Evolutionary conservation across 495 filamentous ascomycete genomes (phyloP).

Genomic region (Massariosphaeria phaeospora): DNA sequence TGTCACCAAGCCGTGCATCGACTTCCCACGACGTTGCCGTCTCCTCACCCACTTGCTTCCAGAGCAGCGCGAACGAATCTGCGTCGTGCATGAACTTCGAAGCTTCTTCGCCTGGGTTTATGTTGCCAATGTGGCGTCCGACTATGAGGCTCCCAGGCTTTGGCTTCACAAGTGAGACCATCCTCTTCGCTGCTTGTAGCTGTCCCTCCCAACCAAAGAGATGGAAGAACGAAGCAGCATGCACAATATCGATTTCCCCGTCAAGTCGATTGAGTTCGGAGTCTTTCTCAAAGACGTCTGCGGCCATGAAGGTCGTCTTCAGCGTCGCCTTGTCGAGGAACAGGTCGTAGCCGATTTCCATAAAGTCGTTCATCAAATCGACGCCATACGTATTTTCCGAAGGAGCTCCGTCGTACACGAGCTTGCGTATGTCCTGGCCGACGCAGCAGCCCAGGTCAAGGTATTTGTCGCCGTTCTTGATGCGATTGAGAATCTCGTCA

Average conservation of each 20-base stretch:
- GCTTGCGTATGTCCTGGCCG: constrained; percentile 29
- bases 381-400: constrained; percentile 31
- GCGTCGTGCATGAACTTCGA: constrained; percentile 17
- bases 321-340: constrained; percentile 25
- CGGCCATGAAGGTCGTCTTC: constrained; percentile 26
- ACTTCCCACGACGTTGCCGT: constrained; percentile 20
- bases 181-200: constrained; percentile 5
- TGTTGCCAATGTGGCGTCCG: constrained; percentile 24
- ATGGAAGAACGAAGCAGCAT: constrained; percentile 29
- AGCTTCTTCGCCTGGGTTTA: background rate
- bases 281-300: constrained; percentile 21
- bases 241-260: constrained; percentile 23
- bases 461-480: constrained; percentile 24
- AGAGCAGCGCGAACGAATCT: constrained; percentile 23
- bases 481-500: constrained; percentile 17
- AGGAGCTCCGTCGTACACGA: constrained; percentile 26
- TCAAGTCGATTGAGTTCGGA: constrained; percentile 20
- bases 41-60: constrained; percentile 22
- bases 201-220: constrained; percentile 18
- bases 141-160: constrained; percentile 19
- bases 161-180: constrained; percentile 15
- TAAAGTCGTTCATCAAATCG: constrained; percentile 28
- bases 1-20: constrained; percentile 7
- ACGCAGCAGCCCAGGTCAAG: constrained; percentile 30
- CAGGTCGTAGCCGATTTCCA: constrained; percentile 29